Evolutionary conservation across 345 rosid species (phyloP).

Genomic region (Diplotaxis tenuifolia): DNA sequence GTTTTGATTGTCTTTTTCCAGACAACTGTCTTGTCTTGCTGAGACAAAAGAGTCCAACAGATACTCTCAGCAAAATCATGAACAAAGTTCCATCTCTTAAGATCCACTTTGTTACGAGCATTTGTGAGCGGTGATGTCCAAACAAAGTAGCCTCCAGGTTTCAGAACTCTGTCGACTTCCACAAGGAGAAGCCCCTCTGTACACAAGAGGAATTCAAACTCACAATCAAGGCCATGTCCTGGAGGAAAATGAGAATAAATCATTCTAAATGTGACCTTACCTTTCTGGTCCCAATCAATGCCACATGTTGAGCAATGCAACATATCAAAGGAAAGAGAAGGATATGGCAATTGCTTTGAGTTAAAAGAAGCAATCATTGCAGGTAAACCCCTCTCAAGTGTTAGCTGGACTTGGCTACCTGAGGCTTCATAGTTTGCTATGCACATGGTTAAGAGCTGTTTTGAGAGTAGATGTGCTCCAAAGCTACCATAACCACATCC

Average conservation of each 20-base stretch:
- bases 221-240: neutral
- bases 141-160: slow-evolving; percentile 97
- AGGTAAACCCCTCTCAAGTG: slow-evolving; percentile 98
- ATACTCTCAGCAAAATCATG: slow-evolving; percentile 71
- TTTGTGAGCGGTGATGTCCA: slow-evolving; percentile 95
- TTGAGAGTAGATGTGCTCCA: slow-evolving; percentile 90
- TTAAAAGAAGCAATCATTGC: slow-evolving; percentile 87
- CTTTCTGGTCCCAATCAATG: slow-evolving; percentile 95
- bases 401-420: slow-evolving; percentile 97
- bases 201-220: slow-evolving; percentile 12
- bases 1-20: slow-evolving; percentile 89
- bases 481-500: slow-evolving; percentile 99
- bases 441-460: slow-evolving; percentile 87
- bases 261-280: slow-evolving; percentile 38
- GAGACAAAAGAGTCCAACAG: slow-evolving; percentile 86
- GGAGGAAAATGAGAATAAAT: neutral
- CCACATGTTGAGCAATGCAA: slow-evolving; percentile 94
- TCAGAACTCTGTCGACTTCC: slow-evolving; percentile 87
- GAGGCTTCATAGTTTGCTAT: slow-evolving; percentile 89
- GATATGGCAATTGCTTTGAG: slow-evolving; percentile 85
- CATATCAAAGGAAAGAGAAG: slow-evolving; percentile 99
- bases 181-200: slow-evolving; percentile 77
- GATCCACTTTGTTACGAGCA: slow-evolving; percentile 67
- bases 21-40: slow-evolving; percentile 95
- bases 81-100: slow-evolving; percentile 72